A percentile compares a stretch with the other conserved stretches of the same genome.
phyloP scores from a whole-genome alignment of 169 alveolate species.

The Plasmodium coatneyi region DNA sequence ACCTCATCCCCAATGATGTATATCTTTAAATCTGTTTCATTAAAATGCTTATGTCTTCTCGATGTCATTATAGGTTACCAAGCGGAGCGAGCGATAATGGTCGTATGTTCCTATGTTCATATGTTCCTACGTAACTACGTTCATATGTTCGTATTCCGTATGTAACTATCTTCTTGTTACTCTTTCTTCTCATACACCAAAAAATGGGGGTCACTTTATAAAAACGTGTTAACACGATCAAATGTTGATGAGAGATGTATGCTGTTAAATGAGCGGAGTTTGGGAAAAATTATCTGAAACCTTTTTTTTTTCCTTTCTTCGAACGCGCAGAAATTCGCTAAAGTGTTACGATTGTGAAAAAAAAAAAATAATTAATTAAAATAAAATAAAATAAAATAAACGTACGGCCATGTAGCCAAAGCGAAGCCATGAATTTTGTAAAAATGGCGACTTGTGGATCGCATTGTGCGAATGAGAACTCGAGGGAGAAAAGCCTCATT shows the following conservation, averaged over 20 bases:
- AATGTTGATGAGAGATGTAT: neutral
- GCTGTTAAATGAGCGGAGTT: neutral
- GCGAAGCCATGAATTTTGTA: neutral
- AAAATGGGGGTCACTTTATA: neutral
- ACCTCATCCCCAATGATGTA: constrained; percentile 87
- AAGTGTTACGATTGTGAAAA: neutral
- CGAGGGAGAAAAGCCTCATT: neutral
- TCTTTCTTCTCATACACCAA: neutral
- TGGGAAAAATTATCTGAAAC: neutral
- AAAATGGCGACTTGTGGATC: neutral
- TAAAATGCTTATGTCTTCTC: constrained; percentile 57
- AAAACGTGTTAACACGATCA: neutral
- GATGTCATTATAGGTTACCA: constrained; percentile 46
- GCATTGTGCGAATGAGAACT: neutral
- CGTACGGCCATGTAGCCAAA: neutral
- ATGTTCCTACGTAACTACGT: neutral
- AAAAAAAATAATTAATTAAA: neutral
- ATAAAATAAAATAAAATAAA: neutral
- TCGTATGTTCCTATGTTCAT: neutral
- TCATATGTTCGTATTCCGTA: constrained; percentile 1
- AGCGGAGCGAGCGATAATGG: neutral
- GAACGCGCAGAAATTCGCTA: neutral
- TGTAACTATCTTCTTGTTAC: neutral
- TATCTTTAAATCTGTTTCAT: constrained; percentile 76
- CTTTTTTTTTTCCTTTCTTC: neutral